Evolutionary conservation across 139 green algal genomes (phyloP).

Genomic region (Coelastrella sp.): DNA sequence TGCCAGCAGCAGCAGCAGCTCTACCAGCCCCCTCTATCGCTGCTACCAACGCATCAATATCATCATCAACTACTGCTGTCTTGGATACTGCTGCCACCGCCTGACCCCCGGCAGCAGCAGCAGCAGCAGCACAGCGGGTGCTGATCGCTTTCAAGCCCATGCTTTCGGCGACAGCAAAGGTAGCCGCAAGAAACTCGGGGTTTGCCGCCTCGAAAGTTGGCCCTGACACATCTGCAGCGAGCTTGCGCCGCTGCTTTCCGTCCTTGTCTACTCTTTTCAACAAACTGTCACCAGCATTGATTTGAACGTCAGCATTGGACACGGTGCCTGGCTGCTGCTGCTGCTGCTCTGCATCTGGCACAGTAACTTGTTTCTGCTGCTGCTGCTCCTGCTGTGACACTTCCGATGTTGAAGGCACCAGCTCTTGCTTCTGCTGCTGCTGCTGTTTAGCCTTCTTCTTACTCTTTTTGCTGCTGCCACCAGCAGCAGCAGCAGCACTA

Average conservation of each 20-base stretch:
- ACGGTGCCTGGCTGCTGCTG: no score
- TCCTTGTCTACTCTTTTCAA: not conserved
- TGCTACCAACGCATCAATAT: slow-evolving; percentile 28
- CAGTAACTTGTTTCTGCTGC: not conserved
- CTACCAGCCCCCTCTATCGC: not conserved
- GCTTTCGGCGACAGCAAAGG: not conserved
- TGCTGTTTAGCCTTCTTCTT: no score
- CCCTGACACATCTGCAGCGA: not conserved
- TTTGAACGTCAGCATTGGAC: no score
- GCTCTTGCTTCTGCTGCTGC: not conserved
- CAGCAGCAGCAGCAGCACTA: not conserved
- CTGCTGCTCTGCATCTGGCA: not conserved
- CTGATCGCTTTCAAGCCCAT: not conserved
- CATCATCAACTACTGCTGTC: not conserved
- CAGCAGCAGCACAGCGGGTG: slow-evolving; percentile 1
- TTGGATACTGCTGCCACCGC: not conserved
- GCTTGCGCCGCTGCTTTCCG: not conserved
- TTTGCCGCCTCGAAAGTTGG: not conserved
- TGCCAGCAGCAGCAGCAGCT: not conserved
- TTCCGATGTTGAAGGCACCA: not conserved
- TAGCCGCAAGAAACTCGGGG: not conserved
- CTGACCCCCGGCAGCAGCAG: not conserved
- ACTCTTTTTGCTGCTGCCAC: no score
- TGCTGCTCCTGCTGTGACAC: not conserved
- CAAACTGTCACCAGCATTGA: no score